Conservation (phyloP, 2,329 filamentous ascomycete genomes). For the Alternaria tenuissima region DNA sequence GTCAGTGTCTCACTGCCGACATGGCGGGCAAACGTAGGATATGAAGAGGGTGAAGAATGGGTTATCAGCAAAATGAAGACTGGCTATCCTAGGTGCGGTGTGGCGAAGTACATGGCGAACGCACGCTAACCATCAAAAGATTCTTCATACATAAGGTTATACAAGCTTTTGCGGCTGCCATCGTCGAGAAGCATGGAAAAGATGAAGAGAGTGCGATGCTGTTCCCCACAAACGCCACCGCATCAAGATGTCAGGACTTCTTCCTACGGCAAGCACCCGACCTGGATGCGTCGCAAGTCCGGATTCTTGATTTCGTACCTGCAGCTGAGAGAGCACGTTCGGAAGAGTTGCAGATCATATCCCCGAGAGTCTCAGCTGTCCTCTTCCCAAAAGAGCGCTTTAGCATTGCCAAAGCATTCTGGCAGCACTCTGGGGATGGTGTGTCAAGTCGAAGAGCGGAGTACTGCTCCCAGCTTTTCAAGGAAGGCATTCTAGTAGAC, state of each 20-base stretch:
- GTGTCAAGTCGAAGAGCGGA: slow-evolving; percentile 90
- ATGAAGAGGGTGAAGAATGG: slow-evolving; percentile 91
- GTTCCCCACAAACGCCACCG: slow-evolving; percentile 76
- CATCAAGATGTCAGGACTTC: slow-evolving; percentile 78
- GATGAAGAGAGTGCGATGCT: slow-evolving; percentile 76
- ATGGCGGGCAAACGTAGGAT: slow-evolving; percentile 89
- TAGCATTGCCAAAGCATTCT: slow-evolving; percentile 86
- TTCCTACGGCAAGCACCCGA: slow-evolving; percentile 67
- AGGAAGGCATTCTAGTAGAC: slow-evolving; percentile 71
- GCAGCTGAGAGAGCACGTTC: slow-evolving; percentile 63
- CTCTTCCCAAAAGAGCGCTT: slow-evolving; percentile 74
- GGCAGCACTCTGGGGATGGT: slow-evolving; percentile 95
- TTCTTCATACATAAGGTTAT: slow-evolving; percentile 94
- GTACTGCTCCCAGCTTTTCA: slow-evolving; percentile 80
- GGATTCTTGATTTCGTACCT: slow-evolving; percentile 70
- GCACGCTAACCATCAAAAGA: slow-evolving; percentile 54
- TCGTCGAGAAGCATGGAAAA: slow-evolving; percentile 70
- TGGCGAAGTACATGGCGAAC: not conserved
- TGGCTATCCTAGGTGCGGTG: slow-evolving; percentile 80
- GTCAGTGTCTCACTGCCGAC: slow-evolving; percentile 95
- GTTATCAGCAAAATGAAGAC: slow-evolving; percentile 85
- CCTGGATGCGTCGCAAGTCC: slow-evolving; percentile 59
- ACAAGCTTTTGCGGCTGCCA: slow-evolving; percentile 72
- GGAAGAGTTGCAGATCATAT: slow-evolving; percentile 54
- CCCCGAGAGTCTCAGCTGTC: slow-evolving; percentile 62